A percentile compares a stretch with the other conserved stretches of the same genome.
phyloP scores from a whole-genome alignment of 1,139 yeast genomes.

The Debaryomycetaceae sp. region DNA sequence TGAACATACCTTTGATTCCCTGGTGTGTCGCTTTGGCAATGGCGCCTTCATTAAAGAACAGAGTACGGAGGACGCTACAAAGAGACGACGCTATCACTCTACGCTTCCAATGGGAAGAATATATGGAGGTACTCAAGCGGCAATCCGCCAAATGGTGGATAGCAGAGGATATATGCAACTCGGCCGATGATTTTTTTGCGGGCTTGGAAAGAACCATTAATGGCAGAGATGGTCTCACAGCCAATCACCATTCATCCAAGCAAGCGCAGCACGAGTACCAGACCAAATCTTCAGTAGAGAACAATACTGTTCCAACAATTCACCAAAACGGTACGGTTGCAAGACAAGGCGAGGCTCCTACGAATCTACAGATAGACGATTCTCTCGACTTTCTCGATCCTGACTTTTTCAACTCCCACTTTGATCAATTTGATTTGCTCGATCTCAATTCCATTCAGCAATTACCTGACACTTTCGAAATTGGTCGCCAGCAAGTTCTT shows the following conservation, averaged over 20 bases:
- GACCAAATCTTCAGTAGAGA: not conserved
- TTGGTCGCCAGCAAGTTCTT: not conserved
- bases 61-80: slow-evolving; percentile 8
- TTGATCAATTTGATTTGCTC: not conserved
- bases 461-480: not conserved
- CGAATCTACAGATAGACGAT: not conserved
- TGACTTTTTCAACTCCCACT: not conserved
- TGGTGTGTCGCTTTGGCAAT: slow-evolving; percentile 22
- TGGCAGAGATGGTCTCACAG: not conserved
- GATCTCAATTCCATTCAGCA: not conserved
- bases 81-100: slow-evolving; percentile 1
- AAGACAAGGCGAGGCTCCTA: not conserved
- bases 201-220: slow-evolving; percentile 8
- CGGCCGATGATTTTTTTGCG: slow-evolving; percentile 20
- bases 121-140: slow-evolving; percentile 17
- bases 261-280: not conserved
- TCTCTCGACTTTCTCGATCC: not conserved
- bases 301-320: too few species aligned
- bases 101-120: slow-evolving; percentile 15
- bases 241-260: not conserved
- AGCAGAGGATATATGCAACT: slow-evolving; percentile 25
- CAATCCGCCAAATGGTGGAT: slow-evolving; percentile 26
- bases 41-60: slow-evolving; percentile 13
- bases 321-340: not conserved
- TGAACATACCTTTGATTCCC: slow-evolving; percentile 25